Evolutionary conservation across 2,329 filamentous ascomycete genomes (phyloP).

Genomic region (Dendryphion nanum): DNA sequence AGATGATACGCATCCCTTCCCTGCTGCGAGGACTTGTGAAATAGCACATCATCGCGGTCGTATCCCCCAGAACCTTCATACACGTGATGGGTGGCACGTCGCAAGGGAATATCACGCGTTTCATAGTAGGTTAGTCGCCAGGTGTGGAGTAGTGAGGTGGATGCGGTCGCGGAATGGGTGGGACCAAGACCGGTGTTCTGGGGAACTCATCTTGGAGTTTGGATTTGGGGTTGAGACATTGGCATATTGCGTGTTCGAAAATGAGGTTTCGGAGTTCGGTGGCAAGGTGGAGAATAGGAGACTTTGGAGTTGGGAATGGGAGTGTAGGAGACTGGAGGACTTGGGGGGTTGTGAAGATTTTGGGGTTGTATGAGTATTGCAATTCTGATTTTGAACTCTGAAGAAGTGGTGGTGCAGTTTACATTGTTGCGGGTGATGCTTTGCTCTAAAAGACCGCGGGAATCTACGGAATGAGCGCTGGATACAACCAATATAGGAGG

Average conservation of each 20-base stretch:
- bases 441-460: constrained; percentile 1
- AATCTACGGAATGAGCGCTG: background rate
- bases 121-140: constrained; percentile 42
- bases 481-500: no score
- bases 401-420: constrained; percentile 12
- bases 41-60: no score
- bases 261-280: constrained; percentile 17
- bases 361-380: no score
- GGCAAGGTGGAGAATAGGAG: constrained; percentile 22
- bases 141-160: constrained; percentile 36
- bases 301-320: constrained; percentile 17
- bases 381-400: no score
- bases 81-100: constrained; percentile 25
- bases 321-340: constrained; percentile 16
- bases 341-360: no score
- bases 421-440: constrained; percentile 10
- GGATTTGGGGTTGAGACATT: constrained; percentile 10
- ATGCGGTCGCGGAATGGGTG: no score
- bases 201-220: constrained; percentile 13
- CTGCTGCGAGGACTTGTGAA: no score
- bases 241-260: constrained; percentile 12
- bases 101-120: constrained; percentile 34
- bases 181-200: constrained; percentile 30
- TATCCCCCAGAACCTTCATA: no score
- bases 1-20: no score